Evolutionary conservation across 306 rosid genomes (phyloP).

Genomic region (Cajanus cajan): DNA sequence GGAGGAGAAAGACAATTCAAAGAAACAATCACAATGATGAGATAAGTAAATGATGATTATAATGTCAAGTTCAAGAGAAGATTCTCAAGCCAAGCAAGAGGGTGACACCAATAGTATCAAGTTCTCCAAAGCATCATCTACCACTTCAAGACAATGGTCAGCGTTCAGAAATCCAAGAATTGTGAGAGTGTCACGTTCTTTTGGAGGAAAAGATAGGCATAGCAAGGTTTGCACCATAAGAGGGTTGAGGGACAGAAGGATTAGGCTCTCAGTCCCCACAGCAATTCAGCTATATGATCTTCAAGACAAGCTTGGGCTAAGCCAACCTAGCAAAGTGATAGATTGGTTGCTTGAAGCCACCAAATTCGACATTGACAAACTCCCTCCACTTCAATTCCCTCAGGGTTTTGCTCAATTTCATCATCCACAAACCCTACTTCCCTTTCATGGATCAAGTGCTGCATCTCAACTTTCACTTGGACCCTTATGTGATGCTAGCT

Average conservation of each 20-base stretch:
- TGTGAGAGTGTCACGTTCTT: conserved; percentile 75
- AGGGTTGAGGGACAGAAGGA: conserved; percentile 86
- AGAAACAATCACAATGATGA: background rate
- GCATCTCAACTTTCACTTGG: conserved; percentile 38
- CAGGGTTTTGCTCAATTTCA: conserved; percentile 52
- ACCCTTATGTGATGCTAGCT: conserved; percentile 40
- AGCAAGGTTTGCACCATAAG: conserved; percentile 93
- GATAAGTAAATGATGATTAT: conserved; percentile 11
- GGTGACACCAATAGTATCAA: conserved; percentile 4
- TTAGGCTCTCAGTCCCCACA: conserved; percentile 85
- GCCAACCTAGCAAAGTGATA: conserved; percentile 88
- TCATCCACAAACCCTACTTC: conserved; percentile 43
- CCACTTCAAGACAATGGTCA: conserved; percentile 77
- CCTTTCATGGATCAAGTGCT: conserved; percentile 33
- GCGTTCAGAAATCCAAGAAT: conserved; percentile 84
- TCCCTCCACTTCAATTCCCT: conserved; percentile 87
- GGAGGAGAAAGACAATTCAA: background rate
- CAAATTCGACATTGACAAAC: conserved; percentile 72
- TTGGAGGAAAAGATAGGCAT: conserved; percentile 94
- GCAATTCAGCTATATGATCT: conserved; percentile 86
- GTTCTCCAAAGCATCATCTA: conserved; percentile 36
- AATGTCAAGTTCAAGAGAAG: conserved; percentile 53
- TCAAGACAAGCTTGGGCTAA: conserved; percentile 72
- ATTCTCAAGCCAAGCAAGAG: conserved; percentile 47
- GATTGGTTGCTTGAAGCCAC: conserved; percentile 88